A percentile compares a stretch with the other conserved stretches of the same genome.
These are phyloP conservation scores for Begonia masoniana DNA, from an alignment of 306 rosid species.

Conservation along the genomic window DNA sequence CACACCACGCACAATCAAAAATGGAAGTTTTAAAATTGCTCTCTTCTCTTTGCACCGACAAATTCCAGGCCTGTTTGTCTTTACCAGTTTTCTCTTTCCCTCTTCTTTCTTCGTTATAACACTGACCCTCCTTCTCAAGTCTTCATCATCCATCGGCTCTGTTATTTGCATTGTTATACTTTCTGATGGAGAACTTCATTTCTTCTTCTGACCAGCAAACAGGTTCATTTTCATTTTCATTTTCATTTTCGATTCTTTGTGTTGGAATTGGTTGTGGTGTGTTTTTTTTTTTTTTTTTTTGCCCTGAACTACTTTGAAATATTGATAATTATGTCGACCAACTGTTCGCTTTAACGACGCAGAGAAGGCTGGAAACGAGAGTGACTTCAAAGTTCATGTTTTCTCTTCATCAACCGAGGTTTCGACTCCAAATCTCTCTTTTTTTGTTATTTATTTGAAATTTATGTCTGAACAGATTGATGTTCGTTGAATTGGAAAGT, in stretches of 20 bases:
- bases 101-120: too few species aligned
- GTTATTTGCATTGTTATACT: background rate
- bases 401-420: constrained; percentile 84
- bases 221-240: background rate
- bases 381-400: constrained; percentile 47
- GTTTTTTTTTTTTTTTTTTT: background rate
- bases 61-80: too few species aligned
- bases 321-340: constrained; percentile 1
- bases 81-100: too few species aligned
- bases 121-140: too few species aligned
- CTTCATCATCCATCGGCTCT: background rate
- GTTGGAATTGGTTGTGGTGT: background rate
- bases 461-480: too few species aligned
- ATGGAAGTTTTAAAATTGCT: too few species aligned
- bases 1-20: too few species aligned
- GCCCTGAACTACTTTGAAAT: background rate
- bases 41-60: too few species aligned
- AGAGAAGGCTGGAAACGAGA: constrained; percentile 33
- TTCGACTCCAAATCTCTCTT: constrained; percentile 13
- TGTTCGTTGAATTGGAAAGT: too few species aligned
- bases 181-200: background rate
- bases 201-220: background rate
- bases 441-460: background rate
- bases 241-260: too few species aligned
- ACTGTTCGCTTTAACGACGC: constrained; percentile 12